phyloP scores from a whole-genome alignment of 345 rosid genomes.

The Camelina hispida region DNA sequence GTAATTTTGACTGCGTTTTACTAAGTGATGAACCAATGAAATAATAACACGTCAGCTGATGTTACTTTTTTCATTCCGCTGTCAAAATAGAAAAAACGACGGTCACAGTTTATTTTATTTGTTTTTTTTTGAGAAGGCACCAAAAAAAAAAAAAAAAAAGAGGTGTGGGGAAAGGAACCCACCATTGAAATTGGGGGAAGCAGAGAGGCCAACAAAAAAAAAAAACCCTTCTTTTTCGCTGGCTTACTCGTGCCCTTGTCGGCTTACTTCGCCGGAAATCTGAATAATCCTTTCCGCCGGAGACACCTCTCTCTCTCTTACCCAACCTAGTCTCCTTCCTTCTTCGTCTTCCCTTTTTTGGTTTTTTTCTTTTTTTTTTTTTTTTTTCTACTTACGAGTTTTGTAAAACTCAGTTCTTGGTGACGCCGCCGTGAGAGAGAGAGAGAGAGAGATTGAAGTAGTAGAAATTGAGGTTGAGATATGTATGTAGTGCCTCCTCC shows the following conservation, averaged over 20 bases:
- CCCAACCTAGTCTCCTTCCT: background rate
- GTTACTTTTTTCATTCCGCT: background rate
- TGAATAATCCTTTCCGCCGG: conserved; percentile 39
- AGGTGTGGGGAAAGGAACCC: conserved; percentile 38
- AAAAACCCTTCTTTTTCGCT: conserved; percentile 36
- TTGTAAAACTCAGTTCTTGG: conserved; percentile 33
- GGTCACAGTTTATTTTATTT: conserved; percentile 18
- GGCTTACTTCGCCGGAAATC: conserved; percentile 48
- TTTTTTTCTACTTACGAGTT: background rate
- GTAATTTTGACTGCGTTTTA: background rate
- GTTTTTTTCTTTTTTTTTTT: background rate
- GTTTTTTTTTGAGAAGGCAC: background rate
- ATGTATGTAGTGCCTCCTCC: conserved; percentile 96
- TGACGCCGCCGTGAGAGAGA: conserved; percentile 27
- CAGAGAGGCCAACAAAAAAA: conserved; percentile 13
- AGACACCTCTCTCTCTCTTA: background rate
- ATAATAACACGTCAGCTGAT: background rate
- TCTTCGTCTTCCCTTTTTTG: background rate
- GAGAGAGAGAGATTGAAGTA: conserved; percentile 15
- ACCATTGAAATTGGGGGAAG: conserved; percentile 42
- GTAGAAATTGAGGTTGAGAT: conserved; percentile 42
- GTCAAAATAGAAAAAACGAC: conserved; percentile 40
- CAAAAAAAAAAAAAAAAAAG: conserved; percentile 16
- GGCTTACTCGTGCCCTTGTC: conserved; percentile 50
- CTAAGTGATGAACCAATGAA: conserved; percentile 5